phyloP scores from a whole-genome alignment of 345 rosid genomes.

The Eucalyptus grandis region DNA sequence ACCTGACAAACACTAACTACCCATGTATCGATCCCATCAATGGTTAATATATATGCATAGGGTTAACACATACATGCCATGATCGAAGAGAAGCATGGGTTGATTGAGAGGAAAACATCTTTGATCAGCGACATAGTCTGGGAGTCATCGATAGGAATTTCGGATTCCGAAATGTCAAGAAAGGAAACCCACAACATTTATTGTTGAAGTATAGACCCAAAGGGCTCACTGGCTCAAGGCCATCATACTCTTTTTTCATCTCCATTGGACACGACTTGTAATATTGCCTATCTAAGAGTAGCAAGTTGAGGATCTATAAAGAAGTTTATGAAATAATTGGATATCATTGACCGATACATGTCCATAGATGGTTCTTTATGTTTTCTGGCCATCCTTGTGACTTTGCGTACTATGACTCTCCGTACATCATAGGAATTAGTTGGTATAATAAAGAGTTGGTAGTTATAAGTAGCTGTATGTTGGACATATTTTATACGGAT shows the following conservation, averaged over 20 bases:
- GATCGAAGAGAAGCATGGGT: slow-evolving; percentile 27
- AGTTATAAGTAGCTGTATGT: not conserved
- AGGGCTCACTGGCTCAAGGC: slow-evolving; percentile 22
- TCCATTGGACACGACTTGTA: too few species aligned
- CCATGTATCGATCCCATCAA: too few species aligned
- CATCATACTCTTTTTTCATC: too few species aligned
- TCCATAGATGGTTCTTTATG: not conserved
- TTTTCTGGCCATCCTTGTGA: too few species aligned
- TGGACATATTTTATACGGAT: not conserved
- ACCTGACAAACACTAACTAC: too few species aligned
- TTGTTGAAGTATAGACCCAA: slow-evolving; percentile 12
- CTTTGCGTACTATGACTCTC: too few species aligned
- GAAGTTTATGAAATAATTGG: too few species aligned
- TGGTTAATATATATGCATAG: too few species aligned
- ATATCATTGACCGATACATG: not conserved
- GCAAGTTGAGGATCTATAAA: too few species aligned
- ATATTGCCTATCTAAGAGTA: too few species aligned
- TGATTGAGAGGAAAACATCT: slow-evolving; percentile 23
- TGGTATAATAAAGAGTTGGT: too few species aligned
- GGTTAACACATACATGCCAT: slow-evolving; percentile 3
- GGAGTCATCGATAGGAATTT: slow-evolving; percentile 1
- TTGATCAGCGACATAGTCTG: not conserved
- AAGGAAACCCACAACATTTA: not conserved
- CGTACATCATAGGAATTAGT: too few species aligned
- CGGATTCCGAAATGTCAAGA: slow-evolving; percentile 4